A percentile compares a stretch with the other conserved stretches of the same genome.
phyloP scores from a whole-genome alignment of 495 filamentous ascomycete genomes.

The Hypoxylon perforatum region DNA sequence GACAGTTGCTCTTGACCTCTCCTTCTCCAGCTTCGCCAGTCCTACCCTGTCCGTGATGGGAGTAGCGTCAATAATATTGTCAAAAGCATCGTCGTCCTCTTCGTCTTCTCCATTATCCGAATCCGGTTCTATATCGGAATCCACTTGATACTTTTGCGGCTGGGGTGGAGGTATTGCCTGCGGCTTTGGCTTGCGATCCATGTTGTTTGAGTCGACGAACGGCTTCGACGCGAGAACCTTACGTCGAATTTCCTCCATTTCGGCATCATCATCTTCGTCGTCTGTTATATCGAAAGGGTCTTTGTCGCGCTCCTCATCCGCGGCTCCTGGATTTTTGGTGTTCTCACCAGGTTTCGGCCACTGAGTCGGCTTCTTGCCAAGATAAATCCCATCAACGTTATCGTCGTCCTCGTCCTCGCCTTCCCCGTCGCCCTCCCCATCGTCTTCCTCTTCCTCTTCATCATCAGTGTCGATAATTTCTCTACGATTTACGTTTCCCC shows the following conservation, averaged over 20 bases:
- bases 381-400: conserved; percentile 64
- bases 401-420: conserved; percentile 45
- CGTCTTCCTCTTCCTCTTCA: conserved; percentile 64
- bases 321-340: conserved; percentile 50
- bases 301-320: conserved; percentile 64
- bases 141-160: conserved; percentile 58
- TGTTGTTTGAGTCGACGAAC: conserved; percentile 73
- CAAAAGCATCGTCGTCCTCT: conserved; percentile 67
- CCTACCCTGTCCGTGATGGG: conserved; percentile 86
- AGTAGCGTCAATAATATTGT: conserved; percentile 90
- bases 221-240: conserved; percentile 87
- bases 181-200: conserved; percentile 62
- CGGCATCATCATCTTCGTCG: conserved; percentile 81
- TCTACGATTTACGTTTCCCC: conserved; percentile 84
- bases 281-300: conserved; percentile 81
- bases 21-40: conserved; percentile 57
- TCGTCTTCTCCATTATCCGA: conserved; percentile 75
- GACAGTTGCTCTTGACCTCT: conserved; percentile 48
- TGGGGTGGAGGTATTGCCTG: conserved; percentile 68
- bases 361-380: conserved; percentile 62
- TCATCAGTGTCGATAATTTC: conserved; percentile 64
- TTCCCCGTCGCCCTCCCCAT: conserved; percentile 57
- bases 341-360: conserved; percentile 46
- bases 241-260: conserved; percentile 90
- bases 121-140: conserved; percentile 79